Evolutionary conservation across 768 basidiomycete species (phyloP).

Genomic region (Suillus alpinus): DNA sequence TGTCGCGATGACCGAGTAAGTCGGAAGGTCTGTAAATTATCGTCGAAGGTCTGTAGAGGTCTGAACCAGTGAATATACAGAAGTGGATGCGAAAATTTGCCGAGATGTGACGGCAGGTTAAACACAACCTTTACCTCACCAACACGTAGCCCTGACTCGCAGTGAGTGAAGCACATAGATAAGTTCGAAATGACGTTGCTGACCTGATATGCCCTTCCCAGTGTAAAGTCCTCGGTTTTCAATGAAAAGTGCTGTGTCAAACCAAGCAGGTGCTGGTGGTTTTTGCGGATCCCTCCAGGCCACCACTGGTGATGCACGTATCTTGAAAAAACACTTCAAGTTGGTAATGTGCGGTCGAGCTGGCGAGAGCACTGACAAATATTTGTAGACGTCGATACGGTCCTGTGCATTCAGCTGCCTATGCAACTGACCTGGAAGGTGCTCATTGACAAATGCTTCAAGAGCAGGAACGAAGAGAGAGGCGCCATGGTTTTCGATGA

Average conservation of each 20-base stretch:
- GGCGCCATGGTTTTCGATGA: not conserved
- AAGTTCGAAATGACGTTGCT: no score
- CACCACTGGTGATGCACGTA: not conserved
- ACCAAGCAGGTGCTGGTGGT: not conserved
- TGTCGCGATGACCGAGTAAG: not conserved
- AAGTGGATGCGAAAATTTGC: not conserved
- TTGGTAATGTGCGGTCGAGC: not conserved
- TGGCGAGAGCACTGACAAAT: not conserved
- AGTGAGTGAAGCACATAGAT: no score
- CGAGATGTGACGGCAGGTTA: not conserved
- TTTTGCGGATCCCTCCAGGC: not conserved
- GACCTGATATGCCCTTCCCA: no score
- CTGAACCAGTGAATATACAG: slow-evolving; percentile 1
- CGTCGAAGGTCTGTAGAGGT: not conserved
- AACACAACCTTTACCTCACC: no score
- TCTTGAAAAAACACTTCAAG: not conserved
- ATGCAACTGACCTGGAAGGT: no score
- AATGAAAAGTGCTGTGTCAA: not conserved
- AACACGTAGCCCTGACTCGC: no score
- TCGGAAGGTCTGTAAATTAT: not conserved
- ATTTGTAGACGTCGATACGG: not conserved
- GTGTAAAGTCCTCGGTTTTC: no score
- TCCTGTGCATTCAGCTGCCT: not conserved
- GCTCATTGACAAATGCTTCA: not conserved
- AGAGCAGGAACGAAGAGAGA: not conserved